Evolutionary conservation across 805 yeast species (phyloP), one percentile per base, ranked within the genome.

Genomic region (Candida chauliodis): DNA sequence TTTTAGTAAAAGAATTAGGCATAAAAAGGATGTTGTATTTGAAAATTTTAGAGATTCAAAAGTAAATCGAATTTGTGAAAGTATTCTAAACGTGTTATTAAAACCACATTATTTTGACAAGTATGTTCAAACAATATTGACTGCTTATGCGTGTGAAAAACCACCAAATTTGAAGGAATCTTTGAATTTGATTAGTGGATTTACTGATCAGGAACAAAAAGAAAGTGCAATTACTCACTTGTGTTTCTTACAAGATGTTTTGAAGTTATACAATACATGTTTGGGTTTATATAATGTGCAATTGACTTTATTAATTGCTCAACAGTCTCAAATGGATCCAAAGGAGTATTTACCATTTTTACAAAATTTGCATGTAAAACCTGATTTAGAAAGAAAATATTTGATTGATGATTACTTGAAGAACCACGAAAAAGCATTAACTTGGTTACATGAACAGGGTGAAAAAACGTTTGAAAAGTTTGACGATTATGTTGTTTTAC

Each of bases 311-410:
- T 71, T 75, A 9, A 81, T 93, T 42, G 99, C 99, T 0, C 98
- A 95, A 57, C 93, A 89, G 53, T 89, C 97, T 0, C 98, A 91
- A 60, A 90, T 84, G 71, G 99, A 93, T 63, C 99, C 99, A 17
- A 88, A 90, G 53, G 99, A 93, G 60, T 93, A 93, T 50, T 66
- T 93, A 37, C 96, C 99, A 36, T 93, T 93, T 59, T 71, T 93
- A 47, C 95, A 88, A 53, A 73, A 79, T 34, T 67, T 93, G 38
- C 83, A 86, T 48, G 76, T 75, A 28, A 85, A 83, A 58, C 64
- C 76, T 1, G 81, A 76, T 5, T 59, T 79, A 39, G 76, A 95
- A 43, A 78, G 81, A 47, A 73, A 76, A 53, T 90, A 86, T 53
- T 59, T 79, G 53, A 84, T 93, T 48, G 98, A 93, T 56, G 83